Base-by-base conservation (phyloP, 2,329 filamentous ascomycete species). In the Ilyonectria mors-panacis region DNA sequence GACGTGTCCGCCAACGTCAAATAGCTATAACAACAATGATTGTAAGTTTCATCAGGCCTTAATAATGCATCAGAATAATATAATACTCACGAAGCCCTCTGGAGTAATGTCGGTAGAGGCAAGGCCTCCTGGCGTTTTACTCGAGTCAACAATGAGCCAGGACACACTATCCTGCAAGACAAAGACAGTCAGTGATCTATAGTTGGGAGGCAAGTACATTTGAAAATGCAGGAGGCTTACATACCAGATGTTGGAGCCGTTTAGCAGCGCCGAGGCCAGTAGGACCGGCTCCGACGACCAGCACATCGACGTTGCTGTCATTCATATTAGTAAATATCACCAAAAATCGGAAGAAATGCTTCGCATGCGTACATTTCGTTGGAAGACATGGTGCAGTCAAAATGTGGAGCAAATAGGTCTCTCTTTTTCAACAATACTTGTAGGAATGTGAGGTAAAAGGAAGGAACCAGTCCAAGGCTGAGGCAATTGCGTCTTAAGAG, bases 181-280 rank as follows among this genome's bases (percentile, higher is more conserved):
- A 67, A 71, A 51, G 62, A 56, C 60, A 68, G 59, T 10, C 66
- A 61, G 58, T 70, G 69, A 65, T 57, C 28, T 15, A n/a, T 2
- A 2, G 1, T 6, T 15, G 21, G 6, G 21, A 2, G 2, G 23
- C 5, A 47, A 6, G 23, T 0, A 39, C 5, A 4, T 39, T 21
- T 47, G 12, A 4, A 26, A 17, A 6, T 17, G 21, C 23, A 15
- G 21, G 7, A 9, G 74, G 39, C 80, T 91, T 75, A 5, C 44
- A 13, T 87, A 98, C 95, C 79, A 98, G 91, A 85, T 99, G 96
- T 84, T 98, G 93, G 73, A 99, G 90, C 81, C 96, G 94, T 88
- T 99, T 99, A 77, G 96, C 96, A 81, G 96, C 96, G 87, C 96
- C 96, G 75, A 98, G 90, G 84, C 96, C 96, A 79, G 96, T 98